Evolutionary conservation across 225 moss, liverwort and hornwort genomes (phyloP), one percentile per base, ranked within the genome.

Genomic region (Bryum argenteum): DNA sequence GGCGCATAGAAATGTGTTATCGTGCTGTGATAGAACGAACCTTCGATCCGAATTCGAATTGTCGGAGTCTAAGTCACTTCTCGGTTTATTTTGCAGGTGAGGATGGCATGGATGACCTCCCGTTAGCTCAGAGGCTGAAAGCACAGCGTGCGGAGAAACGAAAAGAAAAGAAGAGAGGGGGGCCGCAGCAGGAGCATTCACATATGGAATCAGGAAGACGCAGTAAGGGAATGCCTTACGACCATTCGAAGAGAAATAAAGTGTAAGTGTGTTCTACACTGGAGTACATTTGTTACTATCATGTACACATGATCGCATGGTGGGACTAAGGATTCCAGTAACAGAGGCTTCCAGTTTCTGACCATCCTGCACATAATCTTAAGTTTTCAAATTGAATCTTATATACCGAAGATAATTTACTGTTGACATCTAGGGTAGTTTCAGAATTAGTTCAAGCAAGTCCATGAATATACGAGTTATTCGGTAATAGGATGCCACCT

Each of bases 221-320:
- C 59, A 67, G 51, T 52, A 5, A 4, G 5, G 52, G 51, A 39
- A 0, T 41, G 40, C 52, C 51, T 22, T 40, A 24, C 14, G 83
- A 73, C 28, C 55, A 33, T 45, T 19, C 72, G 57, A 82, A 88
- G 74, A 81, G 62, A 51, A 84, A 77, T 62, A 54, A 79, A 54
- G 84, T 88, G 84, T 88, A 84, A 28, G 87, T 77, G 71, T 53
- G 45, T 56, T 57, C 58, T 63, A 56, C 23, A 28, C 66, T 66
- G n/a, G 4, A 11, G 3, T 43, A 12, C 26, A 43, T 55, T 39
- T 40, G 50, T 37, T 78, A n/a, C 58, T 51, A 16, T 52, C 26
- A 17, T 41, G 21, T 67, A 41, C n/a, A 41, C n/a, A 41, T 9
- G 52, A 26, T 42, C 53, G 52, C 8, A 19, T 75, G 58, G 11